phyloP scores from a whole-genome alignment of 176 grass and related monocot genomes.

The Miscanthus lutarioriparius region DNA sequence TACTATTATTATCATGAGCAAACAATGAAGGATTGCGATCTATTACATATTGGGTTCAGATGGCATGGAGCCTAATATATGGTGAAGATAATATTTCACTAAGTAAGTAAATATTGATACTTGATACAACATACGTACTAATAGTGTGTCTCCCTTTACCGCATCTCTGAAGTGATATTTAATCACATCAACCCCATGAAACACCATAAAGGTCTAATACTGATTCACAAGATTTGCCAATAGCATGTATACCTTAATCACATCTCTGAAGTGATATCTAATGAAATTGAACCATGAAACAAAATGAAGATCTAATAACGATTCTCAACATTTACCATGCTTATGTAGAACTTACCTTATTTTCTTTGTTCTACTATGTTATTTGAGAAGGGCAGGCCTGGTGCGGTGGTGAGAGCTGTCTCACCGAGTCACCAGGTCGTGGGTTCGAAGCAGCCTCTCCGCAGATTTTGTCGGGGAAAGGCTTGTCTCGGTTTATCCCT shows the following conservation, averaged over 20 bases:
- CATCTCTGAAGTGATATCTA: not conserved
- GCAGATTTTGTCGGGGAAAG: too few relatives aligned
- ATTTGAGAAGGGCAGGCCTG: too few relatives aligned
- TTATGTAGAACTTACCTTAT: constrained; percentile 18
- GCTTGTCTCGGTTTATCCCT: too few relatives aligned
- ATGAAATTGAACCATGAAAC: constrained; percentile 1
- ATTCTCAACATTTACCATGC: constrained; percentile 8
- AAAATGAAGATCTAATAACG: not conserved
- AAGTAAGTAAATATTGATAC: not conserved
- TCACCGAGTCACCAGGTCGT: too few relatives aligned
- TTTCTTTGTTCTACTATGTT: not conserved
- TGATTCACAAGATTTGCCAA: not conserved
- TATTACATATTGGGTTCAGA: constrained; percentile 16
- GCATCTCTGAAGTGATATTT: not conserved
- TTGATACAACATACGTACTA: not conserved
- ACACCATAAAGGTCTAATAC: not conserved
- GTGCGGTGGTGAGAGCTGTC: too few relatives aligned
- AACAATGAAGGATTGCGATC: not conserved
- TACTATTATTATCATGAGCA: constrained; percentile 13
- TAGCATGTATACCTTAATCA: constrained; percentile 15
- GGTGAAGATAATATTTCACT: not conserved
- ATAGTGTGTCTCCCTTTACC: not conserved
- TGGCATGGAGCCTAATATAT: constrained; percentile 5
- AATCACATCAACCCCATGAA: not conserved
- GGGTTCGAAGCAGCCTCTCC: too few relatives aligned